Base-by-base conservation (phyloP, 78 protist species). In the Dictyostelium firmibasis region DNA sequence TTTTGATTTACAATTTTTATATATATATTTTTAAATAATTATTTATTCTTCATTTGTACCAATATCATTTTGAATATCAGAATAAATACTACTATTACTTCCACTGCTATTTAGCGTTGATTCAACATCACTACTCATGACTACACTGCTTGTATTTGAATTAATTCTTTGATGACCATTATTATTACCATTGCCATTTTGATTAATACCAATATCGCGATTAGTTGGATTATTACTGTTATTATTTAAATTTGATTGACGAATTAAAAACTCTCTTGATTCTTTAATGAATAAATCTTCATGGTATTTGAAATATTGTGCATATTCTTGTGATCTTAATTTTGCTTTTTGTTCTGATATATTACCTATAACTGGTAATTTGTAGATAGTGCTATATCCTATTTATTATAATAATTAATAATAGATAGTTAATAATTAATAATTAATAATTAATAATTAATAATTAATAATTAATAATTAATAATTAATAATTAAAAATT, bases 311-410 rank as follows among this genome's bases (percentile, higher is more conserved):
- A 47, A 41, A 25, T 44, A 47, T 47, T 6, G 11, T 20, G 69
- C 25, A 79, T 79, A 79, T 47, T 79, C 85, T 6, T 20, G 33
- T 27, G 85, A 79, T 47, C 85, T 79, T 79, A 44, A 13, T 44
- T 44, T 27, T 13, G 85, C 85, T 14, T 9, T 79, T 3, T 79
- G 5, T 50, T 79, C 85, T 38, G 85, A 23, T 20, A n/a, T 10
- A 13, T 79, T 29, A 14, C 85, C 85, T 38, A 79, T 79, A 41
- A 79, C 8, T 41, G 85, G 85, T 79, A 79, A 47, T 79, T 79
- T 79, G 50, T 79, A 79, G 31, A 77, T 11, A 33, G 43, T 72
- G 4, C 36, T 44, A 33, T 33, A 16, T 33, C n/a, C 36, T 72
- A 14, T 27, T 33, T 29, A 11, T 69, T 4, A 29, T 14, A n/a